A percentile compares a stretch with the other conserved stretches of the same genome.
Evolutionary conservation across 1,139 yeast genomes (phyloP).

Genomic region (Lodderomyces theae): DNA sequence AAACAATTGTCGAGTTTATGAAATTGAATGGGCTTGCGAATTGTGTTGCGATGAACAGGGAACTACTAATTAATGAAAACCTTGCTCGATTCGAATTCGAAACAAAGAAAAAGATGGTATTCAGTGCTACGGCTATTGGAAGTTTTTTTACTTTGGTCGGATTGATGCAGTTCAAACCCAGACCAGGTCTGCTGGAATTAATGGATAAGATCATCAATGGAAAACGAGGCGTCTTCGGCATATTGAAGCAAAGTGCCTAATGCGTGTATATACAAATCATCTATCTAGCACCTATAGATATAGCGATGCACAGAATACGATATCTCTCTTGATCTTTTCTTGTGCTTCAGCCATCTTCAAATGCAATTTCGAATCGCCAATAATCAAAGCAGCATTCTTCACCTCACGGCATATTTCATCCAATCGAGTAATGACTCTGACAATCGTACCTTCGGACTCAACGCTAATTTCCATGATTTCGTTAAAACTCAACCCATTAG

Average conservation of each 20-base stretch:
- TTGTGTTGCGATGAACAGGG: slow-evolving; percentile 9
- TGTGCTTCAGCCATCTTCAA: slow-evolving; percentile 90
- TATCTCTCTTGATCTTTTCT: slow-evolving; percentile 92
- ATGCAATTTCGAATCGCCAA: slow-evolving; percentile 87
- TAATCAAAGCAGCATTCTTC: slow-evolving; percentile 87
- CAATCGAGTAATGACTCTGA: slow-evolving; percentile 89
- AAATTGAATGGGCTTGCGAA: slow-evolving; percentile 25
- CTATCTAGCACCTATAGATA: slow-evolving; percentile 51
- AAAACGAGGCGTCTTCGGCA: slow-evolving; percentile 24
- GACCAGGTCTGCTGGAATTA: slow-evolving; percentile 15
- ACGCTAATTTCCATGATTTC: slow-evolving; percentile 85
- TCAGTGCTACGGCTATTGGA: slow-evolving; percentile 30
- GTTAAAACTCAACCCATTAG: slow-evolving; percentile 86
- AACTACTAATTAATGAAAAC: slow-evolving; percentile 6
- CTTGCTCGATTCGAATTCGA: slow-evolving; percentile 11
- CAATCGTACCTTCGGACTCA: slow-evolving; percentile 96
- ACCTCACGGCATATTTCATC: slow-evolving; percentile 96
- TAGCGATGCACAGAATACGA: slow-evolving; percentile 94
- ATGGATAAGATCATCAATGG: slow-evolving; percentile 29
- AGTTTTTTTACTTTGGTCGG: slow-evolving; percentile 44
- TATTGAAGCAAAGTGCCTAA: slow-evolving; percentile 7
- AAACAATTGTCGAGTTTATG: slow-evolving; percentile 34
- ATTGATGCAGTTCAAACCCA: slow-evolving; percentile 29
- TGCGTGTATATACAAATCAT: not conserved
- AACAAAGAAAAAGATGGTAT: slow-evolving; percentile 16